Conservation (phyloP, 2,329 filamentous ascomycete species). For the Ophiostoma ips region DNA sequence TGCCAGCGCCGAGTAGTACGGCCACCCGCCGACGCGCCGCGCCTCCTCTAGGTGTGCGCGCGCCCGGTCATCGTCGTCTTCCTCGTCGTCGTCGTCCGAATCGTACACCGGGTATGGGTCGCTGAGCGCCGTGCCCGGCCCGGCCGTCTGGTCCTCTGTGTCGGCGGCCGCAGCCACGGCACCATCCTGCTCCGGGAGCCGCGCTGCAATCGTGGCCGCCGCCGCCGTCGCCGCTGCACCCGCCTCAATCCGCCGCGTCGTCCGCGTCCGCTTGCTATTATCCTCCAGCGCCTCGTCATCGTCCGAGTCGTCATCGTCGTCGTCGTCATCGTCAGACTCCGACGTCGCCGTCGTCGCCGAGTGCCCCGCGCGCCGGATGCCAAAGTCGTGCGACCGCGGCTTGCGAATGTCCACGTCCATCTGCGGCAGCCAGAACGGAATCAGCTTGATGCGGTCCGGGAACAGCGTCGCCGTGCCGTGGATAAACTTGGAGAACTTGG, state of each 20-base stretch:
- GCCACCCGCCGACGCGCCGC: conserved; percentile 58
- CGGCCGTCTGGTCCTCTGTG: conserved; percentile 67
- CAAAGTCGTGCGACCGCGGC: conserved; percentile 74
- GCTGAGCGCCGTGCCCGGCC: conserved; percentile 28
- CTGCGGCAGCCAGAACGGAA: conserved; percentile 96
- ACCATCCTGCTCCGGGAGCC: conserved; percentile 14
- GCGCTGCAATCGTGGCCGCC: conserved; percentile 14
- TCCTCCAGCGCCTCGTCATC: conserved; percentile 54
- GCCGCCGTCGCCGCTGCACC: conserved; percentile 27
- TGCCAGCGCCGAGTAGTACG: conserved; percentile 53
- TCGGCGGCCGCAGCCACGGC: conserved; percentile 31
- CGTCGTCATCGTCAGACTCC: conserved; percentile 47
- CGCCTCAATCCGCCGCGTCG: conserved; percentile 21
- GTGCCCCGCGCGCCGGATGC: conserved; percentile 69
- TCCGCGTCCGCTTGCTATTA: conserved; percentile 19
- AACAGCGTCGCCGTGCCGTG: conserved; percentile 85
- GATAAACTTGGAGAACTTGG: conserved; percentile 98
- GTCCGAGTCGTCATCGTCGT: conserved; percentile 43
- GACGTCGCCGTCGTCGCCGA: conserved; percentile 67
- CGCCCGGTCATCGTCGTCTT: conserved; percentile 49
- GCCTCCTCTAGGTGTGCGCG: conserved; percentile 71
- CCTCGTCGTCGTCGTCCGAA: conserved; percentile 65
- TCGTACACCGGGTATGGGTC: conserved; percentile 84
- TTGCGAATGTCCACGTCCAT: conserved; percentile 98
- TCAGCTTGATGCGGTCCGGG: conserved; percentile 70